Evolutionary conservation across 1,139 yeast genomes (phyloP).

Genomic region (Nakaseomyces sp.): DNA sequence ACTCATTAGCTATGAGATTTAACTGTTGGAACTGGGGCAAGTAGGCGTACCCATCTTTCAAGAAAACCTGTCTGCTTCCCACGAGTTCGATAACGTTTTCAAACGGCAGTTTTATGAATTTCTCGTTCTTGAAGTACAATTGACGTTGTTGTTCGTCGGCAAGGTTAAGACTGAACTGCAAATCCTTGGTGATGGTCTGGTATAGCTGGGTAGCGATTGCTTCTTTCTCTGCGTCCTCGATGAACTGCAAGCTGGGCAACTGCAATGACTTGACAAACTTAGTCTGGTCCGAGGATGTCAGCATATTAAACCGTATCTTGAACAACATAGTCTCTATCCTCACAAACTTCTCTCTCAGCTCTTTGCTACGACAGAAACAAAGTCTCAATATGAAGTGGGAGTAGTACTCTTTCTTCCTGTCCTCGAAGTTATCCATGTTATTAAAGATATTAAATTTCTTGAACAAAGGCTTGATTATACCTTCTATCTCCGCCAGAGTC

Average conservation of each 20-base stretch:
- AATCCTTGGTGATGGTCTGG: conserved; percentile 37
- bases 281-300: conserved; percentile 62
- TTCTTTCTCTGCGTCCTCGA: conserved; percentile 51
- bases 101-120: conserved; percentile 75
- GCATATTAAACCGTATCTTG: conserved; percentile 56
- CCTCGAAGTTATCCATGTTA: conserved; percentile 21
- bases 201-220: conserved; percentile 43
- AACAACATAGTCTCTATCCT: conserved; percentile 70
- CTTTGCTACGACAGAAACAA: conserved; percentile 88
- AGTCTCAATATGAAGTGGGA: conserved; percentile 81
- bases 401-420: conserved; percentile 77
- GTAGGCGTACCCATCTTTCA: conserved; percentile 67
- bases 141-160: conserved; percentile 31
- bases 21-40: conserved; percentile 78
- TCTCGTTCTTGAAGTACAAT: conserved; percentile 43
- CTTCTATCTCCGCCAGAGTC: conserved; percentile 55
- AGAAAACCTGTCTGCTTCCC: conserved; percentile 56
- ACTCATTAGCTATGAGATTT: conserved; percentile 59
- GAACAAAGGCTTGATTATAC: conserved; percentile 55
- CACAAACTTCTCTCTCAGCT: conserved; percentile 68
- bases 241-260: conserved; percentile 53
- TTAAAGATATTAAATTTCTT: conserved; percentile 56
- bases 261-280: conserved; percentile 56
- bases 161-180: conserved; percentile 30
- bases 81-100: conserved; percentile 74